Percentiles rank a stretch among this genome's conserved stretches.
phyloP scores from a whole-genome alignment of 805 yeast species.

The Starmerella gropengiesseri region DNA sequence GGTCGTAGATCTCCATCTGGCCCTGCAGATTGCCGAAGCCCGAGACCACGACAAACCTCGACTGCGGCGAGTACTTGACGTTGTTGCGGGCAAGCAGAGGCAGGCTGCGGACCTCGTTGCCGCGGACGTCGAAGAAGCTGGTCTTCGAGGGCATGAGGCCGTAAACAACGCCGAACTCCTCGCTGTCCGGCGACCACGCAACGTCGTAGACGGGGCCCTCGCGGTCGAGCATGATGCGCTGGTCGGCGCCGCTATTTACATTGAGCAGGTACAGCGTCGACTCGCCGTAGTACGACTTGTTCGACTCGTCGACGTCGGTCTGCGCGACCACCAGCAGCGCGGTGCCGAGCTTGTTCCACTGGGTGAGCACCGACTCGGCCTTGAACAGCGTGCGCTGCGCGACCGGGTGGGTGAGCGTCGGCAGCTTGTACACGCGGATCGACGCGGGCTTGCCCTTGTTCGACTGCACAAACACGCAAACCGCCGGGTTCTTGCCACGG shows the following conservation, averaged over 20 bases:
- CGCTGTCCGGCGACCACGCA: slow-evolving; percentile 91
- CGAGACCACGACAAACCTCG: slow-evolving; percentile 79
- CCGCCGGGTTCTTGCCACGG: slow-evolving; percentile 81
- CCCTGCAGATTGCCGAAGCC: slow-evolving; percentile 99
- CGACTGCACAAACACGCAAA: slow-evolving; percentile 86
- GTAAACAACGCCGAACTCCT: slow-evolving; percentile 94
- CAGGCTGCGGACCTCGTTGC: slow-evolving; percentile 70
- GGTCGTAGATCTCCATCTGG: slow-evolving; percentile 85
- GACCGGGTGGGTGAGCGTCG: slow-evolving; percentile 64
- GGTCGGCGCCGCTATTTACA: slow-evolving; percentile 71
- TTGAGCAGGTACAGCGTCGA: slow-evolving; percentile 83
- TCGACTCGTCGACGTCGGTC: slow-evolving; percentile 89
- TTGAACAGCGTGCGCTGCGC: slow-evolving; percentile 84
- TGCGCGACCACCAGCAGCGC: slow-evolving; percentile 86
- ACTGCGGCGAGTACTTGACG: slow-evolving; percentile 85
- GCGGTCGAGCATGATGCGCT: slow-evolving; percentile 72
- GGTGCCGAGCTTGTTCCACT: slow-evolving; percentile 92
- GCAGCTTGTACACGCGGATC: slow-evolving; percentile 72
- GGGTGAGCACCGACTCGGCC: slow-evolving; percentile 85
- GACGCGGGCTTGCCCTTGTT: slow-evolving; percentile 78
- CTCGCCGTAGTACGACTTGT: slow-evolving; percentile 94
- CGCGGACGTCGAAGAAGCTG: slow-evolving; percentile 87
- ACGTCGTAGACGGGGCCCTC: slow-evolving; percentile 98
- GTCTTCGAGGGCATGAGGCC: slow-evolving; percentile 98
- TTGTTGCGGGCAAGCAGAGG: slow-evolving; percentile 87